Evolutionary conservation across 805 yeast genomes (phyloP).

Genomic region (Cyberlindnera lachancei): DNA sequence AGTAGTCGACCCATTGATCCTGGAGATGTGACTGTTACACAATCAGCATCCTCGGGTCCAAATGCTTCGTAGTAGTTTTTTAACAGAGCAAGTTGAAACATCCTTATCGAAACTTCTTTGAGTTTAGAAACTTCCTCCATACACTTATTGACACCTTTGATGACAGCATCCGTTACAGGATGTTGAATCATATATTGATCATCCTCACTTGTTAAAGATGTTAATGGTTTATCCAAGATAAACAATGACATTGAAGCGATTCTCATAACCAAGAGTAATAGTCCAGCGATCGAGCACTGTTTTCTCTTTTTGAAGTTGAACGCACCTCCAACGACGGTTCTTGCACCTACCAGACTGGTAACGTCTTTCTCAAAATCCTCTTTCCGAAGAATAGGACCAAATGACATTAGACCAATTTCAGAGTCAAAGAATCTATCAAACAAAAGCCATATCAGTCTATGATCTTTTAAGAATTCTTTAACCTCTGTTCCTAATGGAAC

Average conservation of each 20-base stretch:
- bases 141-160: slow-evolving; percentile 10
- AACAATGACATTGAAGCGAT: slow-evolving; percentile 16
- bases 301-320: slow-evolving; percentile 13
- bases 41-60: slow-evolving; percentile 21
- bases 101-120: slow-evolving; percentile 8
- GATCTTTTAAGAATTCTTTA: slow-evolving; percentile 8
- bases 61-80: slow-evolving; percentile 10
- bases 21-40: slow-evolving; percentile 12
- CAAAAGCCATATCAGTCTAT: slow-evolving; percentile 18
- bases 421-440: slow-evolving; percentile 20
- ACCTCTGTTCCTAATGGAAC: slow-evolving; percentile 2
- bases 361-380: slow-evolving; percentile 11
- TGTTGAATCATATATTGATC: slow-evolving; percentile 16
- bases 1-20: slow-evolving; percentile 17
- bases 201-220: slow-evolving; percentile 1
- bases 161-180: slow-evolving; percentile 8
- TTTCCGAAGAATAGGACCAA: slow-evolving; percentile 18
- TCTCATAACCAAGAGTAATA: slow-evolving; percentile 17
- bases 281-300: slow-evolving; percentile 16
- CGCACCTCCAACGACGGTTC: slow-evolving; percentile 1
- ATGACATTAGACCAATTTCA: slow-evolving; percentile 13
- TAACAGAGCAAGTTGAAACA: slow-evolving; percentile 17
- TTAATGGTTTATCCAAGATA: slow-evolving; percentile 13
- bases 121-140: slow-evolving; percentile 11
- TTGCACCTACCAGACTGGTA: slow-evolving; percentile 12